These are phyloP conservation scores for Senecio squalidus DNA, from an alignment of 140 eudicot species.

Conservation along the genomic window DNA sequence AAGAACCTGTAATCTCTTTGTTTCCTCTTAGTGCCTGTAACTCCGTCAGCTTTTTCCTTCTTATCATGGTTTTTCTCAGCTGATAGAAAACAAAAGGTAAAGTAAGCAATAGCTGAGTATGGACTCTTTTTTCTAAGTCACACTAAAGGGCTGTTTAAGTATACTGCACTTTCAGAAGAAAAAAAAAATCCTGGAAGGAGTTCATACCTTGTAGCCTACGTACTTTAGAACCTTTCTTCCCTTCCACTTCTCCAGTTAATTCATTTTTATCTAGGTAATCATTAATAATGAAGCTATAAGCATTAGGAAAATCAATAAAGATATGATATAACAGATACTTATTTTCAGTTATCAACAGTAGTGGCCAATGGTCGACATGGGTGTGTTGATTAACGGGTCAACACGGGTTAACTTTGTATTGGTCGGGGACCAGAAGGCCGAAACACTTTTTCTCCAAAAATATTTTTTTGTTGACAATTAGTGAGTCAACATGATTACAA, in stretches of 20 bases:
- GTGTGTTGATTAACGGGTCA: not conserved
- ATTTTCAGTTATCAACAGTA: not conserved
- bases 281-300: constrained; percentile 27
- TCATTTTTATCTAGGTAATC: constrained; percentile 29
- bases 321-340: constrained; percentile 12
- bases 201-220: constrained; percentile 42
- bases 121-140: not conserved
- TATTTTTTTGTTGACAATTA: not conserved
- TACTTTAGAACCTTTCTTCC: constrained; percentile 29
- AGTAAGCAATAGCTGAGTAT: constrained; percentile 21
- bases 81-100: constrained; percentile 32
- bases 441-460: not conserved
- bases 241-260: constrained; percentile 23
- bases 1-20: constrained; percentile 54
- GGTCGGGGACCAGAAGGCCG: too few species aligned
- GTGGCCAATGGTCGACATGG: too few species aligned
- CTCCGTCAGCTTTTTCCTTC: constrained; percentile 28
- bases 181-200: constrained; percentile 18
- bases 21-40: constrained; percentile 60
- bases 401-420: not conserved
- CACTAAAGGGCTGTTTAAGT: not conserved
- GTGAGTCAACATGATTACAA: not conserved
- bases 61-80: constrained; percentile 32
- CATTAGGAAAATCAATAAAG: constrained; percentile 15
- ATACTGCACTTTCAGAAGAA: constrained; percentile 5